phyloP scores from a whole-genome alignment of 257 asterid species.

The Ballota nigra region DNA sequence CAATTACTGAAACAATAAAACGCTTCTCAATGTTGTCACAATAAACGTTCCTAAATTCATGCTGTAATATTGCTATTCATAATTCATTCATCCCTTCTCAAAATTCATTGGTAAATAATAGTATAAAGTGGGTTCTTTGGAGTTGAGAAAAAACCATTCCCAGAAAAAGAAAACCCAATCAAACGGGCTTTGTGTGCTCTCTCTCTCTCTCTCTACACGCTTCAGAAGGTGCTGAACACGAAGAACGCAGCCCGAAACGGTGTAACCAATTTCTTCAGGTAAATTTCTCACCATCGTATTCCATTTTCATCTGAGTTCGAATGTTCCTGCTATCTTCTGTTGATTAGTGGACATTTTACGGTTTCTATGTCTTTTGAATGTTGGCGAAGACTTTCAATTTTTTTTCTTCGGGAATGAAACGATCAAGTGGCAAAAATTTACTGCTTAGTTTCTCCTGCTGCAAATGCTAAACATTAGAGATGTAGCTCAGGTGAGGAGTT shows the following conservation, averaged over 20 bases:
- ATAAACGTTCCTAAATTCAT: too few species aligned
- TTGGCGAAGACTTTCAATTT: background rate
- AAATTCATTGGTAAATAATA: background rate
- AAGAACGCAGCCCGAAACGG: constrained; percentile 10
- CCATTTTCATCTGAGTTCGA: constrained; percentile 18
- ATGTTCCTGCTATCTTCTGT: constrained; percentile 9
- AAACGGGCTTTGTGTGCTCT: constrained; percentile 13
- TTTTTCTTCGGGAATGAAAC: background rate
- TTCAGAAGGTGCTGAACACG: constrained; percentile 23
- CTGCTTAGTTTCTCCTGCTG: constrained; percentile 17
- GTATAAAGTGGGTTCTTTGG: background rate
- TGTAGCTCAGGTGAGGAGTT: constrained; percentile 9
- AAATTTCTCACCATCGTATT: constrained; percentile 7
- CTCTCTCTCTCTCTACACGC: constrained; percentile 10
- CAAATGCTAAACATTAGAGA: constrained; percentile 19
- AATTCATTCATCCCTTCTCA: background rate
- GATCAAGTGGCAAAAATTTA: constrained; percentile 7
- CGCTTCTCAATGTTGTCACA: too few species aligned
- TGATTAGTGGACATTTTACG: constrained; percentile 14
- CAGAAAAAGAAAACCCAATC: constrained; percentile 20
- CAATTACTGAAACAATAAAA: too few species aligned
- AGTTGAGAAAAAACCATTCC: background rate
- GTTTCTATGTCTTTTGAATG: background rate
- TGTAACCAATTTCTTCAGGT: constrained; percentile 6
- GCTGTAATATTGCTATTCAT: too few species aligned